phyloP scores from a whole-genome alignment of 2,329 filamentous ascomycete species.

The Ascochyta rabiei region DNA sequence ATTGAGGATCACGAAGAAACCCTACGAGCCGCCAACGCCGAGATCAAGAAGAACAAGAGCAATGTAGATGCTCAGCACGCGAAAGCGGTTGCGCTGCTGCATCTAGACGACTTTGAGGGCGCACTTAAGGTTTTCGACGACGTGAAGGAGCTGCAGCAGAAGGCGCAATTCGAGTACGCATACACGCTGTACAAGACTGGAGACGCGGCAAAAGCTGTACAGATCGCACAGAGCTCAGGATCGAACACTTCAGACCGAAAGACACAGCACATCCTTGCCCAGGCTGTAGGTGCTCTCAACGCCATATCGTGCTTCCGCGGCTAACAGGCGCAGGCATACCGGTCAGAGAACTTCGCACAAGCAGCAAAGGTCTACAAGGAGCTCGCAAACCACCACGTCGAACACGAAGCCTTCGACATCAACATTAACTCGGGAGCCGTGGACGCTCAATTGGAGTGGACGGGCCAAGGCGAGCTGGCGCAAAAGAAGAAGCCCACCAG shows the following conservation, averaged over 20 bases:
- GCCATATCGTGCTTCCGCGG: background rate
- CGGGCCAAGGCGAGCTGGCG: constrained; percentile 60
- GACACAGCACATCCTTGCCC: constrained; percentile 65
- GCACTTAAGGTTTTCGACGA: constrained; percentile 72
- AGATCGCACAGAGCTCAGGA: constrained; percentile 53
- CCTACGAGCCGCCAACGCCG: constrained; percentile 66
- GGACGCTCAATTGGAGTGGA: constrained; percentile 75
- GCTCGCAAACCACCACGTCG: constrained; percentile 57
- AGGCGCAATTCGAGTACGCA: constrained; percentile 71
- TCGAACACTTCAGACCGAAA: constrained; percentile 52
- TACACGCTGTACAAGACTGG: constrained; percentile 87
- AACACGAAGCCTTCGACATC: constrained; percentile 74
- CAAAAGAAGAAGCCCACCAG: constrained; percentile 62
- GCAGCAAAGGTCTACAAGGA: constrained; percentile 68
- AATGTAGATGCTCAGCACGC: constrained; percentile 69
- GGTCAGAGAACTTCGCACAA: constrained; percentile 73
- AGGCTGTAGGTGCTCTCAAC: constrained; percentile 57
- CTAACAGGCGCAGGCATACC: constrained; percentile 63
- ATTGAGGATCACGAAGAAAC: constrained; percentile 77
- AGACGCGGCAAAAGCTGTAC: constrained; percentile 67
- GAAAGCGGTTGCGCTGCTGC: constrained; percentile 75
- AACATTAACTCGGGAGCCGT: constrained; percentile 76
- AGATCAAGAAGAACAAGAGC: constrained; percentile 63
- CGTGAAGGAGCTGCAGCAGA: constrained; percentile 63
- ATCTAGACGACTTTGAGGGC: constrained; percentile 82